Base-by-base conservation (phyloP, 352 stramenopile genomes). In the Globisporangium cystogenes region DNA sequence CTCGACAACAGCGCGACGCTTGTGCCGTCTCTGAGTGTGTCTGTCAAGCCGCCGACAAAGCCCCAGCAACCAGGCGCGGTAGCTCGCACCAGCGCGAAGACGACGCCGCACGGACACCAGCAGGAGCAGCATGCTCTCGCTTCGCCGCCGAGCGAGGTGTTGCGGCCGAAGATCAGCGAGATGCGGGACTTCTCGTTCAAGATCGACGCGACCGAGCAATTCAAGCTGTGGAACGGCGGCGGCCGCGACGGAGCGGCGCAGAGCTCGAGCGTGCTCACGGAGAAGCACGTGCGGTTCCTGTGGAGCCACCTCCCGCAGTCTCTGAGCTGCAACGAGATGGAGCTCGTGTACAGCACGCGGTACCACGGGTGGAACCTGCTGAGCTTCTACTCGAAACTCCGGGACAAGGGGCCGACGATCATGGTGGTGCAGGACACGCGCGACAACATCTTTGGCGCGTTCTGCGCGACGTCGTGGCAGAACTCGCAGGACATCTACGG, bases 401-500 rank as follows among this genome's bases (percentile, higher is more conserved):
- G 79, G 44, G 77, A 74, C 55, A 81, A 83, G 51, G 81, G 79
- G 0, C 77, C 81, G 21, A 89, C 81, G 15, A 65, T 91, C 40
- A 21, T 88, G 15, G 74, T 86, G 7, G 53, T 91, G 6, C 77
- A 88, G 41, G 81, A 91, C 56, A 76, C 74, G 16, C 63, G 65
- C 15, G 77, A 87, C 55, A 76, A 87, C 53, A 67, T 91, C 35
- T 91, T 91, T 55, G 81, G 81, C 14, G 81, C 72, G 1, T 91
- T 91, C 55, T 88, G 74, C 37, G 68, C 81, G 3, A 72, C 77
- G 8, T 86, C 81, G 45, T 86, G 80, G 70, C 72, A 74, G 55
- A 64, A 74, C 18, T 74, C 68, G 2, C 56, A 46, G 24, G 59
- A 52, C 1, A 67, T 89, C n/a, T 88, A 86, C 43, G 81, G 81